Evolutionary conservation across 148 eudicot genomes (phyloP).

Genomic region (Rhododendron ovatum): DNA sequence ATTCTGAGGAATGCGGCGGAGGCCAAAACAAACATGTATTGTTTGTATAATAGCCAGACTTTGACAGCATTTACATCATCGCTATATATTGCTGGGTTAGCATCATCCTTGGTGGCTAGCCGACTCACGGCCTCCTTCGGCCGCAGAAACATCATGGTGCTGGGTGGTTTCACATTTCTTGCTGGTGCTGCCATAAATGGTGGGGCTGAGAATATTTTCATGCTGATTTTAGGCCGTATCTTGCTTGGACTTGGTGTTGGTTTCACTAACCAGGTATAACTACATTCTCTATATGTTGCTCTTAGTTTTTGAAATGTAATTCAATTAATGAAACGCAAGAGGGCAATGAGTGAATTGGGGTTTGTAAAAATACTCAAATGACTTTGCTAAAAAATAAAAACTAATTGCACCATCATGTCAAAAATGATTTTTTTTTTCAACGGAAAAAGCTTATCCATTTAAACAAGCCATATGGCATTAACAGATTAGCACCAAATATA

Average conservation of each 20-base stretch:
- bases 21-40: slow-evolving; percentile 45
- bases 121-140: slow-evolving; percentile 37
- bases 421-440: too few relatives aligned
- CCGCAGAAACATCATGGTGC: slow-evolving; percentile 43
- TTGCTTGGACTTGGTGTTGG: slow-evolving; percentile 62
- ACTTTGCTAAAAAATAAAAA: not conserved
- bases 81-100: slow-evolving; percentile 52
- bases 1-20: slow-evolving; percentile 31
- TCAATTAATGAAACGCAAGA: not conserved
- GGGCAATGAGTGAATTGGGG: not conserved
- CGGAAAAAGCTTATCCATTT: too few relatives aligned
- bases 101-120: slow-evolving; percentile 40
- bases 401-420: too few relatives aligned
- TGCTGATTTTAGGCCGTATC: slow-evolving; percentile 56
- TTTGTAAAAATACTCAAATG: not conserved
- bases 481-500: too few relatives aligned
- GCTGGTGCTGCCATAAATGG: slow-evolving; percentile 51
- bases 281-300: not conserved
- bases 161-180: slow-evolving; percentile 52
- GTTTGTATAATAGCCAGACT: slow-evolving; percentile 46
- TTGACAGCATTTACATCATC: slow-evolving; percentile 59
- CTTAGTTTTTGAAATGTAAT: not conserved
- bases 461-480: too few relatives aligned
- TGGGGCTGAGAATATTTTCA: slow-evolving; percentile 39
- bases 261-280: slow-evolving; percentile 50